Percentiles rank a stretch among this genome's conserved stretches.
These are phyloP conservation scores for Endoconidiophora polonica DNA, from an alignment of 2,329 filamentous ascomycete species.

Conservation along the genomic window DNA sequence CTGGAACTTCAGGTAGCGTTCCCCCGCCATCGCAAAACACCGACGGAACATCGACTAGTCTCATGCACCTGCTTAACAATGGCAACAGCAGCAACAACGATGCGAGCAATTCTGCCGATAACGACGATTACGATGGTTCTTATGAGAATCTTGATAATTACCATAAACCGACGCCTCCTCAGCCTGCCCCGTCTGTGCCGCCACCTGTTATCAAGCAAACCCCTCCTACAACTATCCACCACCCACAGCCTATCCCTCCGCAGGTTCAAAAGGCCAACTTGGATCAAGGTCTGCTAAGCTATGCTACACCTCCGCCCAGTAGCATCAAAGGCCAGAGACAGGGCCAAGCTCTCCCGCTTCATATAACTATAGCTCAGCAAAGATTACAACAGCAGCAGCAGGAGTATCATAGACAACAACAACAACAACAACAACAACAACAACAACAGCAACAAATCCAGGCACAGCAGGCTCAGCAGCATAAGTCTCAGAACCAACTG, in stretches of 20 bases:
- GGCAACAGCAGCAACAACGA: conserved; percentile 2
- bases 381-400: conserved; percentile 11
- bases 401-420: conserved; percentile 13
- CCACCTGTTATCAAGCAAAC: conserved; percentile 21
- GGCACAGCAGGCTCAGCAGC: conserved; percentile 3
- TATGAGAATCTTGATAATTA: no score
- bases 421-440: conserved; percentile 13
- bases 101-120: neutral
- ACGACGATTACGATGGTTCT: no score
- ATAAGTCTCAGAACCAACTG: neutral
- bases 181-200: conserved; percentile 31
- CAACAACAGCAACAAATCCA: conserved; percentile 15
- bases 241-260: conserved; percentile 36
- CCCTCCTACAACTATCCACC: conserved; percentile 18
- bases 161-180: neutral
- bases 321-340: conserved; percentile 9
- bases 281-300: conserved; percentile 13
- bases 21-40: conserved; percentile 2
- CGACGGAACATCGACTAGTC: conserved; percentile 5
- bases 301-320: conserved; percentile 14
- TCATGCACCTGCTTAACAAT: conserved; percentile 9
- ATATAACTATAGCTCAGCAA: conserved; percentile 10
- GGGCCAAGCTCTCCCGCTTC: conserved; percentile 6
- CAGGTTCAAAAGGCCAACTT: conserved; percentile 35
- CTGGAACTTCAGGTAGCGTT: neutral